Evolutionary conservation across 2,329 filamentous ascomycete species (phyloP).

Genomic region (Ophiocordyceps unilateralis): DNA sequence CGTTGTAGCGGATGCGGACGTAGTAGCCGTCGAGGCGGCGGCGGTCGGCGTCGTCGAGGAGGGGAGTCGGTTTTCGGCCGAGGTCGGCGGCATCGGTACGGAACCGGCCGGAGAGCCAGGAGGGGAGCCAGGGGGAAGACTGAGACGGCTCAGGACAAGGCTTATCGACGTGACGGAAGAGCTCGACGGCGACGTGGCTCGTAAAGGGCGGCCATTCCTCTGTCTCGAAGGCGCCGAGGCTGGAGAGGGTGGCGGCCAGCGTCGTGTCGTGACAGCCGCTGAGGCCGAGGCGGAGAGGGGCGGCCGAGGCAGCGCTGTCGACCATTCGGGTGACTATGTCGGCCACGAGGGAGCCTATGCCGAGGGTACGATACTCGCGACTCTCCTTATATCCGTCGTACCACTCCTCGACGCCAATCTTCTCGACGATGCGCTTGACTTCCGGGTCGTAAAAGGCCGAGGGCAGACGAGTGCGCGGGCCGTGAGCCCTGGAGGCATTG

Average conservation of each 20-base stretch:
- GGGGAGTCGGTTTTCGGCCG: slow-evolving; percentile 38
- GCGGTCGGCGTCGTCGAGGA: slow-evolving; percentile 40
- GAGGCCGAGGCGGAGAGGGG: slow-evolving; percentile 53
- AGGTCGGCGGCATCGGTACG: slow-evolving; percentile 26
- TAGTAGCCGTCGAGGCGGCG: slow-evolving; percentile 56
- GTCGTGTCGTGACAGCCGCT: slow-evolving; percentile 91
- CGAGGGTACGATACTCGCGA: slow-evolving; percentile 71
- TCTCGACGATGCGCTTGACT: slow-evolving; percentile 49
- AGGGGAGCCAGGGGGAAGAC: slow-evolving; percentile 8
- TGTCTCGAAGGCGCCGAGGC: slow-evolving; percentile 59
- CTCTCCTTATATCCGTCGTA: slow-evolving; percentile 74
- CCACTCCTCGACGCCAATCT: slow-evolving; percentile 82
- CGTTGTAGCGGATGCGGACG: slow-evolving; percentile 84
- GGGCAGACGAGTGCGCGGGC: slow-evolving; percentile 57
- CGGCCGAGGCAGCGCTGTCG: slow-evolving; percentile 23
- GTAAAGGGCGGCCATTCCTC: slow-evolving; percentile 84
- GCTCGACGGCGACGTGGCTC: slow-evolving; percentile 76
- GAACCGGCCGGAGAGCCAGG: slow-evolving; percentile 8
- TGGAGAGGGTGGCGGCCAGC: slow-evolving; percentile 59
- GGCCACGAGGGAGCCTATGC: slow-evolving; percentile 71
- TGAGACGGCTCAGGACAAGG: not conserved
- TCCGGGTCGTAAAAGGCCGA: slow-evolving; percentile 73
- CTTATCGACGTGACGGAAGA: slow-evolving; percentile 42
- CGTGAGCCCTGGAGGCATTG: slow-evolving; percentile 72
- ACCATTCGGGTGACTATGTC: slow-evolving; percentile 69